Evolutionary conservation across 164 flowering plant genomes (phyloP).

Genomic region (Magnolia officinalis): DNA sequence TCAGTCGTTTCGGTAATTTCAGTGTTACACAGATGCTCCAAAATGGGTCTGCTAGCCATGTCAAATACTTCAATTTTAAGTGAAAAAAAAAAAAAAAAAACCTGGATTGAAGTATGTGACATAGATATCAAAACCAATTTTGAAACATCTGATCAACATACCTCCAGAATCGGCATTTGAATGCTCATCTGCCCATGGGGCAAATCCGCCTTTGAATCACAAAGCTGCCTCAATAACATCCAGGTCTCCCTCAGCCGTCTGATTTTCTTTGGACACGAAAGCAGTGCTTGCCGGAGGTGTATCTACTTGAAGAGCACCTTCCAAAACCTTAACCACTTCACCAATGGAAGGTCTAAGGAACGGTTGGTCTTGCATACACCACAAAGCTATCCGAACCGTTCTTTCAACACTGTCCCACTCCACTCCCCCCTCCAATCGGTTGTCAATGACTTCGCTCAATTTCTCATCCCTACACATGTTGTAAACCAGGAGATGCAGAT

Average conservation of each 20-base stretch:
- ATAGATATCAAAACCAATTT: background rate
- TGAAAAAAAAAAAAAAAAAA: background rate
- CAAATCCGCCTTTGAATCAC: background rate
- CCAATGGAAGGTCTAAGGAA: slow-evolving; percentile 51
- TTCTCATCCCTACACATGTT: slow-evolving; percentile 15
- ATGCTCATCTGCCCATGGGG: background rate
- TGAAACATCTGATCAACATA: background rate
- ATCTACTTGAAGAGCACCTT: slow-evolving; percentile 53
- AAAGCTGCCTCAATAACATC: background rate
- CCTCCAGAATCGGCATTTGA: background rate
- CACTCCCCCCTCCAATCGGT: slow-evolving; percentile 1
- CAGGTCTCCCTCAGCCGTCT: background rate
- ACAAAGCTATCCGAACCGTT: slow-evolving; percentile 41
- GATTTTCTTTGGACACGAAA: background rate
- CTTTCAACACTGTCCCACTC: slow-evolving; percentile 35
- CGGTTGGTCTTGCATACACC: slow-evolving; percentile 53
- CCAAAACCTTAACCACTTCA: slow-evolving; percentile 49
- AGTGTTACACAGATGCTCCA: background rate
- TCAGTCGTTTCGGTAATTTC: background rate
- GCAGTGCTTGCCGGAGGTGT: slow-evolving; percentile 35
- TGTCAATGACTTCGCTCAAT: background rate
- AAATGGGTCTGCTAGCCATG: background rate
- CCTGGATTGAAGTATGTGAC: background rate
- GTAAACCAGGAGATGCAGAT: slow-evolving; percentile 19
- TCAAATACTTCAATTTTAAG: slow-evolving; percentile 1